These are phyloP conservation scores for Rhodotorula toruloides DNA, from an alignment of 768 basidiomycete genomes.

Conservation along the genomic window DNA sequence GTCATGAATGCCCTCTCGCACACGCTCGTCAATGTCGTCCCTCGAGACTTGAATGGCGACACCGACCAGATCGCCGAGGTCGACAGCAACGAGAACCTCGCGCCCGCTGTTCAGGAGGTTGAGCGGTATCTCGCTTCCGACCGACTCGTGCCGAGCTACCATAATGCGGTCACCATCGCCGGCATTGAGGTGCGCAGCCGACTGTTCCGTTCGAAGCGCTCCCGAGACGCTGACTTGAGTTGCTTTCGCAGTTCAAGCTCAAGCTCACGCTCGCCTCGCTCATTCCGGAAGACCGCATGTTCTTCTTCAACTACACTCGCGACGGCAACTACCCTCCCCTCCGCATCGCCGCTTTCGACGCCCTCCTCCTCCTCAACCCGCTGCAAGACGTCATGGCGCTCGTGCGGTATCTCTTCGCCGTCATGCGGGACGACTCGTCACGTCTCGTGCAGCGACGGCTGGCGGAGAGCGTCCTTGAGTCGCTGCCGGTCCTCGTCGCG, in stretches of 20 bases:
- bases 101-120: conserved; percentile 71
- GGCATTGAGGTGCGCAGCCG: conserved; percentile 82
- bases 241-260: conserved; percentile 62
- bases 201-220: conserved; percentile 24
- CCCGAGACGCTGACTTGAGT: conserved; percentile 17
- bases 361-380: conserved; percentile 73
- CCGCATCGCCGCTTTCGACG: conserved; percentile 88
- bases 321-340: conserved; percentile 92
- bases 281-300: conserved; percentile 66
- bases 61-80: conserved; percentile 45
- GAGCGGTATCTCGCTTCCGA: conserved; percentile 93
- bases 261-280: conserved; percentile 70
- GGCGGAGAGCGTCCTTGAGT: conserved; percentile 75
- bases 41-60: conserved; percentile 55
- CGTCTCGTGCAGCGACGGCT: conserved; percentile 78
- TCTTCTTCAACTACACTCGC: conserved; percentile 82
- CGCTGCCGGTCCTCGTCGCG: conserved; percentile 74
- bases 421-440: conserved; percentile 80
- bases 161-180: conserved; percentile 87
- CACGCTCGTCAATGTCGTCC: conserved; percentile 60
- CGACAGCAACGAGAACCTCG: conserved; percentile 56
- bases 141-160: conserved; percentile 83
- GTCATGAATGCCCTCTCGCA: conserved; percentile 76
- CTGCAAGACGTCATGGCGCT: conserved; percentile 62
- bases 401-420: conserved; percentile 78